These are phyloP conservation scores for Kurtzmaniella quercitrusa DNA, from an alignment of 1,139 yeast genomes.

Conservation along the genomic window DNA sequence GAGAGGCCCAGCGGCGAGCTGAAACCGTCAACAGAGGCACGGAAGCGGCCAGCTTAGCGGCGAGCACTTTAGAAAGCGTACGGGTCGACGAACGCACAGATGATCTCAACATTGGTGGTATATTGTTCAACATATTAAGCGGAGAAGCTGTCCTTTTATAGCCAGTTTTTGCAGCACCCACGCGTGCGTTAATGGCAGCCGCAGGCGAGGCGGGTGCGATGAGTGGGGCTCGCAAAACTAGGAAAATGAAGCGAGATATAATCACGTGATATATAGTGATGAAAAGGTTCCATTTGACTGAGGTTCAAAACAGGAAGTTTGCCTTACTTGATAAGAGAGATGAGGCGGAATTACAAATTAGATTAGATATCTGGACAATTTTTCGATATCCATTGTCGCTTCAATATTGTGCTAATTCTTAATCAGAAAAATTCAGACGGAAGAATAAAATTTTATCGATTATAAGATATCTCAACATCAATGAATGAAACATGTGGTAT, in stretches of 20 bases:
- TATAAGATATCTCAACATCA: too few species aligned
- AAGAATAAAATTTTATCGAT: too few species aligned
- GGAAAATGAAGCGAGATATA: not conserved
- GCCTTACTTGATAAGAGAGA: too few species aligned
- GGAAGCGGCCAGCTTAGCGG: constrained; percentile 13
- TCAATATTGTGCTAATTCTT: too few species aligned
- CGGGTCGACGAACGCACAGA: constrained; percentile 19
- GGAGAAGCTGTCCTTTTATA: constrained; percentile 1
- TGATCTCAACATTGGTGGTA: constrained; percentile 23
- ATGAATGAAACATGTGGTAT: too few species aligned
- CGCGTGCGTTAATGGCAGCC: not conserved
- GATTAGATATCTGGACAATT: too few species aligned
- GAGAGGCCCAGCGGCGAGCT: constrained; percentile 31
- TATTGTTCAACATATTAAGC: constrained; percentile 1
- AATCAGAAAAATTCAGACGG: too few species aligned
- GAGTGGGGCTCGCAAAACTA: not conserved
- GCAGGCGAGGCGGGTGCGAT: constrained; percentile 3
- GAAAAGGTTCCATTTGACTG: too few species aligned
- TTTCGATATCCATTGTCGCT: too few species aligned
- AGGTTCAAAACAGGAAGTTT: too few species aligned
- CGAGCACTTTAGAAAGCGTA: constrained; percentile 6
- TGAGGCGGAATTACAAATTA: too few species aligned
- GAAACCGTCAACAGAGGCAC: constrained; percentile 2
- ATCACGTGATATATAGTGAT: not conserved
- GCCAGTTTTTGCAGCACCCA: not conserved